phyloP scores from a whole-genome alignment of 495 filamentous ascomycete genomes.

The Penicillium fimorum region DNA sequence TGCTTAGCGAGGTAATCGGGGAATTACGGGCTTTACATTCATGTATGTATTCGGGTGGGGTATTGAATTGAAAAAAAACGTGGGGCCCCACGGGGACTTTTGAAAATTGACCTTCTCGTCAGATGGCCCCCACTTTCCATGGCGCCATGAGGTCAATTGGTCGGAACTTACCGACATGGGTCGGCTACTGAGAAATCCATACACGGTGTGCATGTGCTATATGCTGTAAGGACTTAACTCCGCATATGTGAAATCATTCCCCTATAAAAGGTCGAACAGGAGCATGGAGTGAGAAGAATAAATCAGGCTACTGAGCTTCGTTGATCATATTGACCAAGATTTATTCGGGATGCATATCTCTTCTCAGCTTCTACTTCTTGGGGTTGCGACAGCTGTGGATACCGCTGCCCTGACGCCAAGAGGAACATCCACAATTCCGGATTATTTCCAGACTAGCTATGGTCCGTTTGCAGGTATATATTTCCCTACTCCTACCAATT shows the following conservation, averaged over 20 bases:
- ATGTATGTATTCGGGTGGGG: neutral
- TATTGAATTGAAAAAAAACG: neutral
- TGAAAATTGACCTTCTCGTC: neutral
- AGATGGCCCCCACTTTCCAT: neutral
- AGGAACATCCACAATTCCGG: slow-evolving; percentile 33
- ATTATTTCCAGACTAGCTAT: slow-evolving; percentile 54
- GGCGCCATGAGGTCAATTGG: neutral
- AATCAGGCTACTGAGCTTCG: neutral
- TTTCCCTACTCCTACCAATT: neutral
- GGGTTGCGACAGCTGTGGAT: neutral
- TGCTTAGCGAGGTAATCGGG: neutral
- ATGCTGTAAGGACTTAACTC: neutral
- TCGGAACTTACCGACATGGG: neutral
- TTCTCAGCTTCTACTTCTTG: neutral
- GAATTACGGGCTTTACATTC: too few species aligned
- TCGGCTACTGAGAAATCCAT: neutral
- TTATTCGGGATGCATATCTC: neutral
- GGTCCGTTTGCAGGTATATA: slow-evolving; percentile 7
- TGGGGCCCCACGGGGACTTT: neutral
- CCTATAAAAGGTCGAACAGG: neutral
- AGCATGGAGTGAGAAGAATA: neutral
- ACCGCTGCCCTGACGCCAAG: slow-evolving; percentile 1
- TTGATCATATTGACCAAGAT: neutral
- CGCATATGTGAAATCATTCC: neutral
- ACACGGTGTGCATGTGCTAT: too few species aligned